Evolutionary conservation across 805 yeast genomes (phyloP), one percentile per base, ranked within the genome.

Genomic region (Pichia manshurica): DNA sequence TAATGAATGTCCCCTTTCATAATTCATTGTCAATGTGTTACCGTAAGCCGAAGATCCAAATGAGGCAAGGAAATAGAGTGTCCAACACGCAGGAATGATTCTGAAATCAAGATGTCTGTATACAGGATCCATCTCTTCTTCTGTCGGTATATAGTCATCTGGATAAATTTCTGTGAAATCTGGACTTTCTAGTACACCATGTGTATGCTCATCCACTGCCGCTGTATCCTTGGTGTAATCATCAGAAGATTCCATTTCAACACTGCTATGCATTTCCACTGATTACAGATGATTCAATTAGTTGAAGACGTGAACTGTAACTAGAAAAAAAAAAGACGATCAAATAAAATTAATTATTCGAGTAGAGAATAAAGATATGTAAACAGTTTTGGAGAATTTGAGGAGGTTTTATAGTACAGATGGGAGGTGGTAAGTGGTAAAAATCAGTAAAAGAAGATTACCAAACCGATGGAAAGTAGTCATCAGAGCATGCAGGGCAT

Each of bases 1-100:
- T 48, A 86, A 64, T 0, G 93, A 83, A 56, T 87, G 89, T 8
- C 80, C 79, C 29, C 61, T 65, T 22, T 68, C 74, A 29, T 61
- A 57, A 66, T 87, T 87, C 95, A 87, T 87, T 7, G 95, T 87
- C 50, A 87, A 70, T 0, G 95, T 75, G 52, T 80, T 77, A 52
- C 95, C 95, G 57, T 84, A 87, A 16, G 86, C 85, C 28, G 79
- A 78, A 4, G 81, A 72, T 1, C 93, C 95, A 61, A 84, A 86
- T 1, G 95, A 85, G 1, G 89, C 79, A 45, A 87, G 67, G 58
- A 87, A 87, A 62, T 87, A 87, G 42, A 87, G 66, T 39, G 78
- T 69, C 95, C 95, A 87, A 48, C 87, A 68, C 0, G 91, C 89
- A 3, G 95, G 95, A 49, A 87, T 82, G 57, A 86, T 84, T 45